Base-by-base conservation (phyloP, 345 rosid species). In the Cochlearia excelsa region DNA sequence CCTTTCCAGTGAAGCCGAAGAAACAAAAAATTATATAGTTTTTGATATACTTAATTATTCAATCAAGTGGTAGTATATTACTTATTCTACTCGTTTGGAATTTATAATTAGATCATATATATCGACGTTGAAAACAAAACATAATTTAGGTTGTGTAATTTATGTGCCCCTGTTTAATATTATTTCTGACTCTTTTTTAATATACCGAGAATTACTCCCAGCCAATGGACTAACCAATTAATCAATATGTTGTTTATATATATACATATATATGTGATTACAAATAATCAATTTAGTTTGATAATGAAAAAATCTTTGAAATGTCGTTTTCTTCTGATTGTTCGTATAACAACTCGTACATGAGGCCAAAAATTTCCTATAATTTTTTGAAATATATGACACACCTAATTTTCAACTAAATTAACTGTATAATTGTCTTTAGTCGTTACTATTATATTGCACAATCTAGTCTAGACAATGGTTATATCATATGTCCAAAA, bases 1-100 rank as follows among this genome's bases (percentile, higher is more conserved):
- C 74, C 64, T 70, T 63, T 70, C 42, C 4, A 63, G 59, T 63
- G 69, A 70, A 57, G 74, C 65, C 57, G 53, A 70, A 57, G 60
- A 49, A 63, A 70, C 8, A 34, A 7, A 46, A 37, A 37, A 3
- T 28, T 40, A 31, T 31, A 2, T 30, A 46, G 46, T 33, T 9
- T 35, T 16, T 44, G 34, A 26, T 64, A 29, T 28, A 44, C n/a
- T 34, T 30, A 38, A 52, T 38, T 11, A 26, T 35, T 37, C 16
- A 60, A 49, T 31, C 35, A 39, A n/a, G n/a, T n/a, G n/a, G n/a
- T n/a, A n/a, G 26, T 29, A 33, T n/a, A n/a, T n/a, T n/a, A n/a
- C n/a, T n/a, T n/a, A n/a, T n/a, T n/a, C n/a, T n/a, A n/a, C n/a
- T n/a, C n/a, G n/a, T n/a, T n/a, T n/a, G n/a, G n/a, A n/a, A n/a